phyloP scores from a whole-genome alignment of 1,284 basidiomycete species.

The Ustilago tritici region DNA sequence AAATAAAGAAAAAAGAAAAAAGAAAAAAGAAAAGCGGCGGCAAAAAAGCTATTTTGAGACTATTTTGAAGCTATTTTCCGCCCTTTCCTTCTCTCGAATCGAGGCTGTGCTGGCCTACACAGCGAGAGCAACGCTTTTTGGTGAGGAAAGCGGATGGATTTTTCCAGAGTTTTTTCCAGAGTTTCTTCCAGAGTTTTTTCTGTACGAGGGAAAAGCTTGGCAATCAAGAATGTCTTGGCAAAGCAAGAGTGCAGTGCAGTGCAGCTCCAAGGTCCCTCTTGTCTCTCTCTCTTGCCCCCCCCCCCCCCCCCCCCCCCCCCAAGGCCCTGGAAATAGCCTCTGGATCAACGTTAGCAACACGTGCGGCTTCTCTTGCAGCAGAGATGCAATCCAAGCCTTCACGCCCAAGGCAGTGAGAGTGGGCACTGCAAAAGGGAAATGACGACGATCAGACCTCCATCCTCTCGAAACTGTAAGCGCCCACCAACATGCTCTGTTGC shows the following conservation, averaged over 20 bases:
- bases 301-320: not conserved
- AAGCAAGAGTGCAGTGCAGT: too few species aligned
- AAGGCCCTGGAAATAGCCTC: too few species aligned
- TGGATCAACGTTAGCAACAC: not conserved
- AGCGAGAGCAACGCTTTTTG: too few species aligned
- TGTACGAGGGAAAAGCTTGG: not conserved
- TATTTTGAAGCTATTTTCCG: too few species aligned
- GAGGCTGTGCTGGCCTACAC: conserved; percentile 29
- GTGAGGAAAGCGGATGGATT: not conserved
- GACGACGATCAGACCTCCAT: conserved; percentile 36
- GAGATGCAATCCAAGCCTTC: not conserved
- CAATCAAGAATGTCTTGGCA: conserved; percentile 34
- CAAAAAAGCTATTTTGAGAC: too few species aligned
- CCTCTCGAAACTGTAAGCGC: conserved; percentile 51
- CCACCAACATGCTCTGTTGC: conserved; percentile 56
- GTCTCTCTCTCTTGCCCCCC: not conserved
- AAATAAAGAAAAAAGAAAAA: not conserved
- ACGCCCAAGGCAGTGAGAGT: not conserved
- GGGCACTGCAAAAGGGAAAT: not conserved
- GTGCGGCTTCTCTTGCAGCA: not conserved
- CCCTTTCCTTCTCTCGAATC: conserved; percentile 23
- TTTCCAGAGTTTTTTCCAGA: too few species aligned
- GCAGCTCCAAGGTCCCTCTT: conserved; percentile 19
- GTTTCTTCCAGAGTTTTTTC: too few species aligned
- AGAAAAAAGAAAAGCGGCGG: too few species aligned